These are phyloP conservation scores for Wallacemonas rigidus DNA, from an alignment of 208 protist species.

Conservation along the genomic window DNA sequence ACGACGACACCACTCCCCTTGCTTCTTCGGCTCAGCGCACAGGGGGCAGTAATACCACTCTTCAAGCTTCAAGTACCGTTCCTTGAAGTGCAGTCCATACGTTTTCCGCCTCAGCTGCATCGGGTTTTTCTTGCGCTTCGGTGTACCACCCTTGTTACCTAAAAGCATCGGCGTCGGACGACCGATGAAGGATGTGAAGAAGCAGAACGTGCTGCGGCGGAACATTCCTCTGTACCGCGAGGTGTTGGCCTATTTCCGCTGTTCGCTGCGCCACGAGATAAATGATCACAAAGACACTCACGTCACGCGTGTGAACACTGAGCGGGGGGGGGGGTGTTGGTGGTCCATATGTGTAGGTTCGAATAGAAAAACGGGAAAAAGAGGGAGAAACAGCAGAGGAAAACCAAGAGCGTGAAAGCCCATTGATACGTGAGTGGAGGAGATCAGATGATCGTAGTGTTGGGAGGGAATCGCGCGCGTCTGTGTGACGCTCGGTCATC, in stretches of 20 bases:
- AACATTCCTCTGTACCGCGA: constrained; percentile 26
- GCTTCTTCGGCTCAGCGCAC: constrained; percentile 90
- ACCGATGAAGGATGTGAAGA: constrained; percentile 37
- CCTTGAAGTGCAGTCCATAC: constrained; percentile 92
- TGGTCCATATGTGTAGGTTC: no score
- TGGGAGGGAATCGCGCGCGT: no score
- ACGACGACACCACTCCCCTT: constrained; percentile 88
- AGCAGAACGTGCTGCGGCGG: constrained; percentile 29
- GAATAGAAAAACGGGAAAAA: no score
- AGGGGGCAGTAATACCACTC: constrained; percentile 94
- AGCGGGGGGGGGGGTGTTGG: no score
- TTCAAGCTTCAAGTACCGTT: constrained; percentile 83
- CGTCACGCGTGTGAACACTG: no score
- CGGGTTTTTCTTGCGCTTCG: constrained; percentile 91
- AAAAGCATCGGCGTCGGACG: constrained; percentile 67
- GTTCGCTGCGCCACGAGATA: neutral
- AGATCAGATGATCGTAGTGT: no score
- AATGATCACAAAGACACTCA: neutral
- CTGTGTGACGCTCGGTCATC: no score
- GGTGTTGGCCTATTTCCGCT: no score
- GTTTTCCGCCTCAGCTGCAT: constrained; percentile 82
- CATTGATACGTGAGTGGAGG: no score
- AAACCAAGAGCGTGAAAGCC: no score
- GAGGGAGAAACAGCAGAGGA: no score
- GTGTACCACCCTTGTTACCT: constrained; percentile 89